Percentiles rank a stretch among this genome's conserved stretches.
These are phyloP conservation scores for Blastomyces emzantsi DNA, from an alignment of 2,329 filamentous ascomycete species.

Conservation along the genomic window DNA sequence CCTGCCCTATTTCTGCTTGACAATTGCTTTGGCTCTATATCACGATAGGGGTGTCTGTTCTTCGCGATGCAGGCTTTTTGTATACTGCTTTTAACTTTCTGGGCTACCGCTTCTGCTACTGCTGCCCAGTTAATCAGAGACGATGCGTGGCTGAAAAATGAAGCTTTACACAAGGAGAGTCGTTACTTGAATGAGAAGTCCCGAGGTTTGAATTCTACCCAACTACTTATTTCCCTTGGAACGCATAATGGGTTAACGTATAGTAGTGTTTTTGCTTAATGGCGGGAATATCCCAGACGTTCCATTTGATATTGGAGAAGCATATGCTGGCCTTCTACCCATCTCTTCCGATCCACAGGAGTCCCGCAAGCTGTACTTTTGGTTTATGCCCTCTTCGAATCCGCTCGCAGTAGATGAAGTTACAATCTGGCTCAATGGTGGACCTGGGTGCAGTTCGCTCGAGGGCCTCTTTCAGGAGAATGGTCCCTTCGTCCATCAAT, in stretches of 20 bases:
- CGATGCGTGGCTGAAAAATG: neutral
- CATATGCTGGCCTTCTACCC: constrained; percentile 44
- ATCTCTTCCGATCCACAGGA: constrained; percentile 43
- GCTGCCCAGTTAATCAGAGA: neutral
- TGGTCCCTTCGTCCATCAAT: constrained; percentile 58
- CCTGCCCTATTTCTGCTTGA: neutral
- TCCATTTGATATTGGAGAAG: constrained; percentile 54
- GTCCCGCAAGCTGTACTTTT: constrained; percentile 40
- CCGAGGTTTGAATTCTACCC: neutral
- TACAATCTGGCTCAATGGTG: constrained; percentile 44
- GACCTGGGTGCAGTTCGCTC: constrained; percentile 50
- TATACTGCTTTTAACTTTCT: neutral
- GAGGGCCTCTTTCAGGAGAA: constrained; percentile 68
- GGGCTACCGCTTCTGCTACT: too few relatives aligned
- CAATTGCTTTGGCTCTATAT: neutral
- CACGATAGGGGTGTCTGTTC: neutral
- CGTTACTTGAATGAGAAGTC: neutral
- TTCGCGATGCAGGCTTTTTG: neutral
- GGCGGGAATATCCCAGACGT: constrained; percentile 59
- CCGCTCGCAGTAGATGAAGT: constrained; percentile 38
- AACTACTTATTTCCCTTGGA: neutral
- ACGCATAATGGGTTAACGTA: neutral
- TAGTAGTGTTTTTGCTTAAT: constrained; percentile 36
- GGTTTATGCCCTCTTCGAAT: constrained; percentile 42
- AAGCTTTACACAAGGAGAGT: neutral